Evolutionary conservation across 495 filamentous ascomycete genomes (phyloP), one percentile per base, ranked within the genome.

Genomic region (Podospora appendiculata): DNA sequence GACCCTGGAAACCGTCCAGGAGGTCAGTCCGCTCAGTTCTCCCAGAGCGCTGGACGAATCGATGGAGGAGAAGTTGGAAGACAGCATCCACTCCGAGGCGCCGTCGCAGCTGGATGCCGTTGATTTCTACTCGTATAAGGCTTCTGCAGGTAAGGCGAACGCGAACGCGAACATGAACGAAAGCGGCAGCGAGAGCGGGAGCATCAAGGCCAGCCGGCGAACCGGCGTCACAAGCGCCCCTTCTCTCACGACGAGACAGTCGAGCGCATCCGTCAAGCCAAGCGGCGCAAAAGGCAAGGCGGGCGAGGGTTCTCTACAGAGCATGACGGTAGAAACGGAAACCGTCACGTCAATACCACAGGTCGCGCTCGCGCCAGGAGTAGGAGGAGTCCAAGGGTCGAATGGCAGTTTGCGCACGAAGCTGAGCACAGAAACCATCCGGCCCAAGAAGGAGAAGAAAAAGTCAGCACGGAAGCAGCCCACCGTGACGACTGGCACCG

Each of bases 271-370:
- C 25, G 59, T 68, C 42, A 75, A 69, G 56, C 73, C 70, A 51
- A 59, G 57, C 45, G 59, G 53, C 45, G 56, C 57, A 16, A 77
- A 72, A 72, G 79, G 35, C 81, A 89, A 70, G 74, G 79, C 73
- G 12, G 71, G 79, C 40, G 91, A 96, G 62, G 83, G 81, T 9
- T 85, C 89, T 12, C 80, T 88, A 33, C 84, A 85, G 59, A 95
- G 89, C 58, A 98, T 98, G 93, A 96, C 88, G 38, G 92, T 98
- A 11, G 93, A 98, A 70, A 97, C 93, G 4, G 93, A 98, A 72
- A 94, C 90, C 5, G 94, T 98, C 45, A 87, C 80, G 35, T 92
- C 93, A 13, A 88, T 96, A 35, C 90, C 89, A 6, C 92, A 94
- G 60, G 83, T 94, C n/a, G 85, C 88, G 11, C 67, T 94, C 33